These are phyloP conservation scores for Grammothele lineata DNA, from an alignment of 768 basidiomycete genomes.

Conservation along the genomic window DNA sequence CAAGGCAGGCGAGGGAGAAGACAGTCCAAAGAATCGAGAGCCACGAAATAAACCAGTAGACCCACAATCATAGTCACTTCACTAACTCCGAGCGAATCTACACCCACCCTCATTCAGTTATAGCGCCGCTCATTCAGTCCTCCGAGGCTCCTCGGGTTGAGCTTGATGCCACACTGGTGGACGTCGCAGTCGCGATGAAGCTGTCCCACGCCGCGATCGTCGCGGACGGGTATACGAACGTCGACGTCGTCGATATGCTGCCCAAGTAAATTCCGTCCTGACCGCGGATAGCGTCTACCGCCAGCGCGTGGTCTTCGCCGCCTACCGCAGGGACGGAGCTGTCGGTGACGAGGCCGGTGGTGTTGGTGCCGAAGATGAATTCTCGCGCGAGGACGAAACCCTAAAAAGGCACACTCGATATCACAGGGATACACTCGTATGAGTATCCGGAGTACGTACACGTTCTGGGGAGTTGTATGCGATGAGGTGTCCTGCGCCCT, in stretches of 20 bases:
- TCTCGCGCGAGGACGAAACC: conserved; percentile 59
- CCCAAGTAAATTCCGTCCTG: conserved; percentile 54
- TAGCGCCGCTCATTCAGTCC: no score
- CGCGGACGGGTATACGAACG: conserved; percentile 23
- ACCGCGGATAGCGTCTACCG: conserved; percentile 44
- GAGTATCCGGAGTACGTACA: conserved; percentile 36
- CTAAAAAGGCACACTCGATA: conserved; percentile 34
- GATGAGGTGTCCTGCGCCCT: conserved; percentile 38
- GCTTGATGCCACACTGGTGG: not conserved
- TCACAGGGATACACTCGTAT: not conserved
- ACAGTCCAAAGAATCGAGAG: no score
- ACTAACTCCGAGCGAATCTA: no score
- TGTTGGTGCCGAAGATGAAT: conserved; percentile 60
- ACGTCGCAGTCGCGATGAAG: conserved; percentile 25
- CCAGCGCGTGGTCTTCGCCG: conserved; percentile 46
- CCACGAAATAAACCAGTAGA: no score
- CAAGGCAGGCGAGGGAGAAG: no score
- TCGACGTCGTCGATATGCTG: conserved; percentile 25
- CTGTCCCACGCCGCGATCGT: conserved; percentile 29
- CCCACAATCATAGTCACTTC: no score
- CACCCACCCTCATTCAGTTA: no score
- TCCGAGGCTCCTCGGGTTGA: no score
- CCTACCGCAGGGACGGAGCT: conserved; percentile 36
- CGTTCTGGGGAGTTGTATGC: conserved; percentile 31
- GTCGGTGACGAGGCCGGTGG: conserved; percentile 41